Evolutionary conservation across 2,329 filamentous ascomycete genomes (phyloP), one percentile per base, ranked within the genome.

Genomic region (Neoarthrinium moseri): DNA sequence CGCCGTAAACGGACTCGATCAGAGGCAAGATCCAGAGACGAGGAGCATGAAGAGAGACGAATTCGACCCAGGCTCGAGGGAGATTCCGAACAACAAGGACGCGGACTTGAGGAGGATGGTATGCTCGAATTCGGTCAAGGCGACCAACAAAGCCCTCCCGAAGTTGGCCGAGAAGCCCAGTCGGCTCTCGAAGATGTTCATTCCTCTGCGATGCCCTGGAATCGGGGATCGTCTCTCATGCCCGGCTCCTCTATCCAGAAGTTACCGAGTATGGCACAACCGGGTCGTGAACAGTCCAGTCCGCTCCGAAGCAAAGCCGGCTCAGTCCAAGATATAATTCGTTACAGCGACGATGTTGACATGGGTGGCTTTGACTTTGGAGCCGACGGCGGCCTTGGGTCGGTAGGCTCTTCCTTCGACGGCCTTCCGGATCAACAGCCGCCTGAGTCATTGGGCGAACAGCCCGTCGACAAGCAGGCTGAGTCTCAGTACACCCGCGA

Each of bases 111-210:
- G 6, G 61, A 61, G 27, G 63, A 61, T 0, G 52, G 58, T 26
- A 32, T 49, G 26, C 46, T 59, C 23, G 24, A 54, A 20, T 43
- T 47, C 13, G 52, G 55, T 8, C 44, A 50, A 5, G 50, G 52
- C 35, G 41, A 21, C 21, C 45, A 54, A 11, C 47, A 49, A n/a
- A 49, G 39, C 26, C 45, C 44, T 18, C 53, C 54, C 3, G 64
- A 67, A 44, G 47, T 64, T 12, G 64, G 63, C 20, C 59, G 64
- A 65, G 81, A 88, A 33, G 86, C 80, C 1, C 78, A 74, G 1
- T 75, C 80, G 1, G 78, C 80, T 6, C 75, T 94, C 43, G 80
- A 81, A 4, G 87, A 95, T 48, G 79, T 84, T 43, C 78, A 79
- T 36, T 77, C 74, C 1, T 77, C 73, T 3, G 73, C 71, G 13